Evolutionary conservation across 345 rosid species (phyloP).

Genomic region (Eucalyptus viminalis): DNA sequence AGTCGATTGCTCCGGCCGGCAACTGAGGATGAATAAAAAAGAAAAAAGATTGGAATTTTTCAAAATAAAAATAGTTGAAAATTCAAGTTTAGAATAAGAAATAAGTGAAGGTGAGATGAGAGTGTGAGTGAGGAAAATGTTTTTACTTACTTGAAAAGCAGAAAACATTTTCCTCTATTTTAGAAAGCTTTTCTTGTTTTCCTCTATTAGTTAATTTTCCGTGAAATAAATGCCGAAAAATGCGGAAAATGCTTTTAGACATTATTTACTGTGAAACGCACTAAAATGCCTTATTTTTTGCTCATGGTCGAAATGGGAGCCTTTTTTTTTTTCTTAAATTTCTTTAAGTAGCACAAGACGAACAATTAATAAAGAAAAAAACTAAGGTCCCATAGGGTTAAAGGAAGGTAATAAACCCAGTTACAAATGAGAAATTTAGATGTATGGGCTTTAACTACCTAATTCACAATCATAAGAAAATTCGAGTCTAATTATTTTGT

Average conservation of each 20-base stretch:
- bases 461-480: not conserved
- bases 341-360: not conserved
- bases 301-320: accelerated
- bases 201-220: accelerated
- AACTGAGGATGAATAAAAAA: no score
- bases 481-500: not conserved
- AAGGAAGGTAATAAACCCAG: not conserved
- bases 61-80: no score
- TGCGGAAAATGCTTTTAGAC: accelerated
- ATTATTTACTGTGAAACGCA: accelerated
- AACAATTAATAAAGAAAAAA: not conserved
- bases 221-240: accelerated
- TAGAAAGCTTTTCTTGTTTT: no score
- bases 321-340: not conserved
- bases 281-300: no score
- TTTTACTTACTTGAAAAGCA: no score
- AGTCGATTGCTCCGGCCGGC: accelerated
- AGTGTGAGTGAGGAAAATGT: accelerated
- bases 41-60: accelerated
- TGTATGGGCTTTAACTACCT: not conserved
- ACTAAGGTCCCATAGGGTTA: not conserved
- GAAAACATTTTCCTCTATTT: no score
- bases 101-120: no score
- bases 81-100: no score
- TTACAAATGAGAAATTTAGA: not conserved